Conservation (phyloP, 176 grass and related monocot species). For the Musa itinerans region DNA sequence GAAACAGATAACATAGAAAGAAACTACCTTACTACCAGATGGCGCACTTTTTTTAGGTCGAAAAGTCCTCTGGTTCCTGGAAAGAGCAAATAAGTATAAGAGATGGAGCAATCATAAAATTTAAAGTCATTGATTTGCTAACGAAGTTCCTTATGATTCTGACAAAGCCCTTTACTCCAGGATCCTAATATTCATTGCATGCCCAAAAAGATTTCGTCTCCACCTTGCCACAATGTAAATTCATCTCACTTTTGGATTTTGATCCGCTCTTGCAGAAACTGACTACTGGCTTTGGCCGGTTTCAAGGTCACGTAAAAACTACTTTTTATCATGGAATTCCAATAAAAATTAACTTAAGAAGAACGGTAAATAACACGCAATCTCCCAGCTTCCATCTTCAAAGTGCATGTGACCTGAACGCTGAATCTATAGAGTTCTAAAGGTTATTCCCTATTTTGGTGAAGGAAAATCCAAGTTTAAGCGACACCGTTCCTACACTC, state of each 20-base stretch:
- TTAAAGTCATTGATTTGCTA: not conserved
- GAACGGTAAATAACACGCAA: not conserved
- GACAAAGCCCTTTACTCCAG: not conserved
- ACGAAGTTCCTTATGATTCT: not conserved
- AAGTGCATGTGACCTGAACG: not conserved
- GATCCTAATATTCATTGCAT: not conserved
- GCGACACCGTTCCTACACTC: not conserved
- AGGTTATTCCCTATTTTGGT: not conserved
- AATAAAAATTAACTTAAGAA: not conserved
- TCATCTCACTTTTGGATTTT: too few species aligned
- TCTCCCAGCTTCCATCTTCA: not conserved
- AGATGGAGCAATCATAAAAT: not conserved
- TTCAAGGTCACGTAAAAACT: too few species aligned
- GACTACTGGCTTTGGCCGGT: too few species aligned
- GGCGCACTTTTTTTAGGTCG: constrained; percentile 96
- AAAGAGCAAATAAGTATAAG: not conserved
- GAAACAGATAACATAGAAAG: not conserved
- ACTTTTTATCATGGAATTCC: not conserved
- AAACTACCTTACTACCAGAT: constrained; percentile 77
- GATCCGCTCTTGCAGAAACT: too few species aligned
- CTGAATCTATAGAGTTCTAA: not conserved
- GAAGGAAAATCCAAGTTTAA: not conserved
- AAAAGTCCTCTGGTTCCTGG: constrained; percentile 94
- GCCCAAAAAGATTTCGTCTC: not conserved
- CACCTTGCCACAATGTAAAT: too few species aligned